These are phyloP conservation scores for Suillus brevipes DNA, from an alignment of 768 basidiomycete genomes.

Conservation along the genomic window DNA sequence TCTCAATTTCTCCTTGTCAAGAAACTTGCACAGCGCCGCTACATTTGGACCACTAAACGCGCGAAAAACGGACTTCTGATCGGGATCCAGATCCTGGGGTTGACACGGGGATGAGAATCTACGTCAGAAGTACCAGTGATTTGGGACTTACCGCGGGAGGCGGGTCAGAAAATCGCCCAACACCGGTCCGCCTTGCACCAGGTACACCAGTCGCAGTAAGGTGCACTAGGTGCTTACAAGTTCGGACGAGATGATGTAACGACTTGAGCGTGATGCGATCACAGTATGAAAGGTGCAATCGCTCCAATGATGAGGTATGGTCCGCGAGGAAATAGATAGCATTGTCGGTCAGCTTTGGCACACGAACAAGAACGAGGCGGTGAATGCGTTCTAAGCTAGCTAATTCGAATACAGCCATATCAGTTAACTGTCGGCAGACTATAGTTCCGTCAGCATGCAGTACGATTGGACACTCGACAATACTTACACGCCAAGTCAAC, in stretches of 20 bases:
- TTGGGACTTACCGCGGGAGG: slow-evolving; percentile 56
- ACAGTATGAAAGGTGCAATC: slow-evolving; percentile 87
- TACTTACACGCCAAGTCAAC: slow-evolving; percentile 84
- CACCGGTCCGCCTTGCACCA: slow-evolving; percentile 65
- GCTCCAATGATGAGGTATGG: slow-evolving; percentile 66
- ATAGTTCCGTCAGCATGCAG: slow-evolving; percentile 21
- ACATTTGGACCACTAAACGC: slow-evolving; percentile 79
- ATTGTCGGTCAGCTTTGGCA: slow-evolving; percentile 82
- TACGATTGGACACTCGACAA: slow-evolving; percentile 19
- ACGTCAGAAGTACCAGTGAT: background rate
- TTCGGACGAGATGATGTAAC: slow-evolving; percentile 65
- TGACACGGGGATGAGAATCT: background rate
- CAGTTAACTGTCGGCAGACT: slow-evolving; percentile 85
- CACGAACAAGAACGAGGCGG: slow-evolving; percentile 77
- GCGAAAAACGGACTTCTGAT: slow-evolving; percentile 71
- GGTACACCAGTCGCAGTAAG: slow-evolving; percentile 80
- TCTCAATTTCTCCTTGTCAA: slow-evolving; percentile 68
- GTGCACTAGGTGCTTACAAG: slow-evolving; percentile 62
- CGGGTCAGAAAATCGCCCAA: slow-evolving; percentile 74
- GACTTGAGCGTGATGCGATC: slow-evolving; percentile 76
- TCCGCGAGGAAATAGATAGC: slow-evolving; percentile 78
- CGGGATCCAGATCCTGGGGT: slow-evolving; percentile 58
- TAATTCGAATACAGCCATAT: slow-evolving; percentile 81
- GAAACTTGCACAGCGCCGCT: slow-evolving; percentile 56
- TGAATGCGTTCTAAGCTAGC: slow-evolving; percentile 67